phyloP scores from a whole-genome alignment of 768 basidiomycete genomes.

The Asterophora parasitica region DNA sequence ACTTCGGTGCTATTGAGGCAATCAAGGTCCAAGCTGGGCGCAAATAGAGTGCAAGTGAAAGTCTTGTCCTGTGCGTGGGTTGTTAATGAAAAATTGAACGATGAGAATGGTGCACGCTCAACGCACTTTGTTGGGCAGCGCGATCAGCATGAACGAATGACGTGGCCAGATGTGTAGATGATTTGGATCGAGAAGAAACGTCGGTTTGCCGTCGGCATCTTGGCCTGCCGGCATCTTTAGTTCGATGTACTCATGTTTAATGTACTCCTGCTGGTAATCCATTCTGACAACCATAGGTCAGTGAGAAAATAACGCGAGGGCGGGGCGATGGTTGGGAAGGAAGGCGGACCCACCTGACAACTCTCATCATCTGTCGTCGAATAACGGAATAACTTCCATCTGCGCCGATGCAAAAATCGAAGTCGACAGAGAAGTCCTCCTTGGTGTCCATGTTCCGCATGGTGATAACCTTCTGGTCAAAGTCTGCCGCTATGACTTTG shows the following conservation, averaged over 20 bases:
- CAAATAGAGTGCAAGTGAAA: conserved; percentile 96
- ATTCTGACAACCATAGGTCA: conserved; percentile 51
- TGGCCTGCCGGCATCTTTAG: conserved; percentile 86
- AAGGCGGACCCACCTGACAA: conserved; percentile 63
- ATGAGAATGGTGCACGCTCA: conserved; percentile 15
- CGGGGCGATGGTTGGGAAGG: conserved; percentile 20
- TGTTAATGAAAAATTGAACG: conserved; percentile 19
- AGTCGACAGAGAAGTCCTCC: conserved; percentile 42
- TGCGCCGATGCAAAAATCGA: conserved; percentile 85
- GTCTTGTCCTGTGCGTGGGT: conserved; percentile 73
- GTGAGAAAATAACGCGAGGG: conserved; percentile 23
- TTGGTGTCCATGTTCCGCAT: conserved; percentile 43
- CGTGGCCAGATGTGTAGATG: conserved; percentile 99
- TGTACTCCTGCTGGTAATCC: conserved; percentile 93
- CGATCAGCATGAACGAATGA: conserved; percentile 99
- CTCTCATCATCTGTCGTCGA: conserved; percentile 92
- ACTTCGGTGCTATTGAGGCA: conserved; percentile 53
- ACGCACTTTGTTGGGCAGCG: conserved; percentile 91
- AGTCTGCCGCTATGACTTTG: conserved; percentile 74
- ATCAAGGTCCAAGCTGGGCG: conserved; percentile 74
- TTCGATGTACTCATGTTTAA: conserved; percentile 94
- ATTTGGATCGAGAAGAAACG: conserved; percentile 85
- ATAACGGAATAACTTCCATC: conserved; percentile 94
- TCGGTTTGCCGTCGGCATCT: conserved; percentile 53
- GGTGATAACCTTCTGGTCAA: conserved; percentile 55